A percentile compares a stretch with the other conserved stretches of the same genome.
These are phyloP conservation scores for Gracilaria domingensis DNA, from an alignment of 23 red algal genomes.

Conservation along the genomic window DNA sequence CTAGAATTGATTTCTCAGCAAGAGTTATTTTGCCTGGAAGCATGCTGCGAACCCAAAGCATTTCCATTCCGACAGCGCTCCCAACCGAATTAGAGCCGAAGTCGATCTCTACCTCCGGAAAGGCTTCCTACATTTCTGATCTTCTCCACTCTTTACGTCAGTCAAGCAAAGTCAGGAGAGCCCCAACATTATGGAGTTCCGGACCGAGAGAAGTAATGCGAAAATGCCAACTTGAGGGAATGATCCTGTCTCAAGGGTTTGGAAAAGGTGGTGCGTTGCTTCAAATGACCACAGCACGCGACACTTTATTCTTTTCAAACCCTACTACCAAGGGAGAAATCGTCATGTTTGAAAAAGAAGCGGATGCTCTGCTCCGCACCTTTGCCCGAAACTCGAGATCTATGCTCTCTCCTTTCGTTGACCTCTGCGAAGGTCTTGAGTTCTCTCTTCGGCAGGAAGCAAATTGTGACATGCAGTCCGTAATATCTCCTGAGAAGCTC, in stretches of 20 bases:
- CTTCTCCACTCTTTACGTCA: neutral
- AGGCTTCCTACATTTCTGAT: neutral
- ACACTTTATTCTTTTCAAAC: neutral
- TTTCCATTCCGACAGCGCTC: neutral
- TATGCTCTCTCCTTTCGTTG: neutral
- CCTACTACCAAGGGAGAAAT: neutral
- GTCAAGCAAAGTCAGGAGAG: neutral
- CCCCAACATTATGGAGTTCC: neutral
- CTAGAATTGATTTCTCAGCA: neutral
- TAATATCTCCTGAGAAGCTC: neutral
- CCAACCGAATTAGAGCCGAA: neutral
- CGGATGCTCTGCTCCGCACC: neutral
- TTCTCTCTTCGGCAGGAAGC: neutral
- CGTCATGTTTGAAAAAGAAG: neutral
- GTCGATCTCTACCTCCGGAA: neutral
- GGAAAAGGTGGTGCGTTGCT: neutral
- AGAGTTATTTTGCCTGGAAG: neutral
- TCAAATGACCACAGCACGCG: neutral
- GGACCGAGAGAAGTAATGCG: constrained; percentile 1
- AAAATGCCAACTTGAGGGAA: neutral
- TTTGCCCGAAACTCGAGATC: neutral
- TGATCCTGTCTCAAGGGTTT: neutral
- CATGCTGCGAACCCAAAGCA: neutral
- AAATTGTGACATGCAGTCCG: no score
- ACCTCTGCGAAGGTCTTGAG: neutral